These are phyloP conservation scores for Tephrocybe rancida DNA, from an alignment of 768 basidiomycete genomes.

Conservation along the genomic window DNA sequence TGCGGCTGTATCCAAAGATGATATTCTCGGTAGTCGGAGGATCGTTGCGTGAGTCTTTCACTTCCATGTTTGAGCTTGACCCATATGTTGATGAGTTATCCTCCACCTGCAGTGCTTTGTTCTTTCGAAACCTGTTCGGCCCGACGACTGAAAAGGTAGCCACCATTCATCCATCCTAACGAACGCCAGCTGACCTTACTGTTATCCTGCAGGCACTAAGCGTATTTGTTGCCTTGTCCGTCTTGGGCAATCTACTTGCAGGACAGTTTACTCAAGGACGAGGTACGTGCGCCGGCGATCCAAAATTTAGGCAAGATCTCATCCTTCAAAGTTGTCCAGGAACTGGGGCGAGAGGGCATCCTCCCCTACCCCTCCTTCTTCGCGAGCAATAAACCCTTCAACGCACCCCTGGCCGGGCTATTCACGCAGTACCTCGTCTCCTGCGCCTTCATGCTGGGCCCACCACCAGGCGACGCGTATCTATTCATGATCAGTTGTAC, in stretches of 20 bases:
- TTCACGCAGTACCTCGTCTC: conserved; percentile 65
- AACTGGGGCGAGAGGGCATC: conserved; percentile 72
- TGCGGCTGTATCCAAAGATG: conserved; percentile 68
- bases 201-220: conserved; percentile 49
- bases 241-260: conserved; percentile 64
- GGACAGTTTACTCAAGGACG: conserved; percentile 68
- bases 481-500: conserved; percentile 67
- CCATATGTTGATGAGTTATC: not conserved
- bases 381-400: conserved; percentile 71
- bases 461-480: conserved; percentile 77
- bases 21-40: conserved; percentile 64
- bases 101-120: conserved; percentile 54
- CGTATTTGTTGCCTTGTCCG: conserved; percentile 62
- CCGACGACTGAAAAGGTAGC: conserved; percentile 57
- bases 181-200: not conserved
- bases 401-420: conserved; percentile 65
- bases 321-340: conserved; percentile 58
- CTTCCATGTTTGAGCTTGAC: not conserved
- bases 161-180: not conserved
- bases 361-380: conserved; percentile 69
- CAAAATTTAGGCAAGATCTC: not conserved
- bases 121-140: conserved; percentile 77
- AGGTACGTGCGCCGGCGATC: conserved; percentile 36
- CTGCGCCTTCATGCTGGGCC: conserved; percentile 49
- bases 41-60: conserved; percentile 62